These are phyloP conservation scores for Komagataella mondaviorum DNA, from an alignment of 805 yeast genomes.

Conservation along the genomic window DNA sequence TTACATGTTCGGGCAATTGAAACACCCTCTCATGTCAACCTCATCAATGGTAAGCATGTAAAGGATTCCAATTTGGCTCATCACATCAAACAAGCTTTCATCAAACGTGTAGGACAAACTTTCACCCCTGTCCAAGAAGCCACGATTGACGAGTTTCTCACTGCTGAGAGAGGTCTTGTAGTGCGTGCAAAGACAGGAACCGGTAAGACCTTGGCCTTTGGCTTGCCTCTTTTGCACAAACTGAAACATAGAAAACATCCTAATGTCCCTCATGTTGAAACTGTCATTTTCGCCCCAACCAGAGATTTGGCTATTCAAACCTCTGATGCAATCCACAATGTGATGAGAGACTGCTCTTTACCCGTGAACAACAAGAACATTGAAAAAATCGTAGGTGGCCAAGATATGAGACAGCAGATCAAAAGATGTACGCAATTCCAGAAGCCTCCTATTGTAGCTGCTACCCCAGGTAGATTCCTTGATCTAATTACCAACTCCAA, in stretches of 20 bases:
- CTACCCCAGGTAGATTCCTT: conserved; percentile 79
- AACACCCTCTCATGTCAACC: neutral
- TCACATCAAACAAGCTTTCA: conserved; percentile 13
- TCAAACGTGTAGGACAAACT: conserved; percentile 26
- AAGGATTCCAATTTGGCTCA: neutral
- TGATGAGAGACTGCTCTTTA: conserved; percentile 15
- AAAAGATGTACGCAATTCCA: conserved; percentile 12
- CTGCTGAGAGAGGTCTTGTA: conserved; percentile 49
- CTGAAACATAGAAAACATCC: conserved; percentile 16
- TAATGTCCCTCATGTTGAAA: conserved; percentile 27
- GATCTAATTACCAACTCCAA: conserved; percentile 41
- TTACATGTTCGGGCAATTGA: neutral
- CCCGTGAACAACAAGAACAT: conserved; percentile 16
- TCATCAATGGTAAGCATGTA: neutral
- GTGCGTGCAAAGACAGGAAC: conserved; percentile 93
- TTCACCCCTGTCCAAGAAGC: conserved; percentile 61
- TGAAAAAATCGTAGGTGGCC: conserved; percentile 59
- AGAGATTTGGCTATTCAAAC: conserved; percentile 85
- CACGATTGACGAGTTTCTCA: conserved; percentile 41
- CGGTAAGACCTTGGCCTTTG: conserved; percentile 85
- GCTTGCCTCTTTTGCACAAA: conserved; percentile 64
- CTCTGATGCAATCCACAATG: conserved; percentile 43
- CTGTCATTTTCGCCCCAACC: conserved; percentile 77
- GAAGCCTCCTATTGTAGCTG: conserved; percentile 57
- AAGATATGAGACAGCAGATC: conserved; percentile 24